These are phyloP conservation scores for Cladophialophora chaetospira DNA, from an alignment of 2,329 filamentous ascomycete species.

Conservation along the genomic window DNA sequence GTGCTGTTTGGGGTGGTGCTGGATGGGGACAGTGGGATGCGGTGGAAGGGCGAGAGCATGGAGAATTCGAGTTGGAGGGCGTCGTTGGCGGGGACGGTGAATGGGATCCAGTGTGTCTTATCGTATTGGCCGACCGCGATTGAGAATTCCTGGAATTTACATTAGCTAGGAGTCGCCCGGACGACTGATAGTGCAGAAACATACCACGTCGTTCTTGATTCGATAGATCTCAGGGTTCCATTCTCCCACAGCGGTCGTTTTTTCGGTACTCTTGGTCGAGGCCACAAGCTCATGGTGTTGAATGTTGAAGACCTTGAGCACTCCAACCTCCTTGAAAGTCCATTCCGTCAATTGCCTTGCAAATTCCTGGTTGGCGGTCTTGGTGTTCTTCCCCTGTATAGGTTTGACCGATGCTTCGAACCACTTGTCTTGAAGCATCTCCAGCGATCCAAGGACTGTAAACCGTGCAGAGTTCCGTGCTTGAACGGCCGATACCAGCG, in stretches of 20 bases:
- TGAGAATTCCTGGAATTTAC: slow-evolving; percentile 67
- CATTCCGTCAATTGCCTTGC: slow-evolving; percentile 84
- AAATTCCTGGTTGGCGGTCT: slow-evolving; percentile 81
- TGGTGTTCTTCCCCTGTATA: slow-evolving; percentile 56
- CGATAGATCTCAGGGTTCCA: slow-evolving; percentile 85
- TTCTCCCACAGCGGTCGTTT: slow-evolving; percentile 48
- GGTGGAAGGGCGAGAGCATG: slow-evolving; percentile 98
- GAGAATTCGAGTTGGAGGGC: slow-evolving; percentile 91
- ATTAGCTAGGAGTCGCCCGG: background rate
- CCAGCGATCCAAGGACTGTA: slow-evolving; percentile 79
- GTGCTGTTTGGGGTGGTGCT: slow-evolving; percentile 66
- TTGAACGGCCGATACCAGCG: slow-evolving; percentile 82
- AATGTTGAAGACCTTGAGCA: slow-evolving; percentile 79
- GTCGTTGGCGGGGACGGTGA: slow-evolving; percentile 69
- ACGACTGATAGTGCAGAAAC: slow-evolving; percentile 47
- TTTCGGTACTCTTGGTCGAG: slow-evolving; percentile 56
- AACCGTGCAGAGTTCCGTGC: slow-evolving; percentile 91
- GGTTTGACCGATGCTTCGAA: slow-evolving; percentile 75
- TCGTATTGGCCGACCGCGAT: slow-evolving; percentile 87
- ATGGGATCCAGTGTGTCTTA: slow-evolving; percentile 74
- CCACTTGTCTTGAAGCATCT: slow-evolving; percentile 87
- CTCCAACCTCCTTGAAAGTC: slow-evolving; percentile 92
- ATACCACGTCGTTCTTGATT: slow-evolving; percentile 93
- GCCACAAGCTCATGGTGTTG: slow-evolving; percentile 65
- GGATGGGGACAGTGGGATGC: slow-evolving; percentile 68